Evolutionary conservation across 2,329 filamentous ascomycete genomes (phyloP), one percentile per base, ranked within the genome.

Genomic region (Beauveria australis): DNA sequence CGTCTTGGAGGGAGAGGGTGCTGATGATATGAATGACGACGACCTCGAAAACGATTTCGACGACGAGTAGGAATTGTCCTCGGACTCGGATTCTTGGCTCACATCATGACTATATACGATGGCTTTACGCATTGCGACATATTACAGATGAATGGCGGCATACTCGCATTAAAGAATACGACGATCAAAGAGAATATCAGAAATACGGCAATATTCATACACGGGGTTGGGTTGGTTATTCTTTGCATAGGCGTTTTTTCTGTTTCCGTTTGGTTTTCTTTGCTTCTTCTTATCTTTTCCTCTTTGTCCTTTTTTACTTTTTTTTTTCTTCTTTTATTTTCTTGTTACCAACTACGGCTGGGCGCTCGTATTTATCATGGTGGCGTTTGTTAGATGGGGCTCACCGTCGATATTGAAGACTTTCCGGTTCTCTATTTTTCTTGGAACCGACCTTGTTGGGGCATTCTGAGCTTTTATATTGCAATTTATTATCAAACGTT

Each of bases 1-100:
- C 65, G 70, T 71, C 26, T 70, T 87, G 9, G 78, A 84, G 64
- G 70, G n/a, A n/a, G 59, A 51, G 2, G 53, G 53, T 33, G 59
- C 67, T 62, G 63, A 63, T 26, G 61, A 65, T n/a, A 62, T 65
- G 18, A 62, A 60, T 43, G 65, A 68, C 41, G 64, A 66, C 30
- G 63, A 24, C 24, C 33, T 58, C 6, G 19, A 49, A 1, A 41
- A 47, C 9, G 41, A 53, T 3, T 28, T 41, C 28, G 41, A 40
- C 41, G 41, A 47, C 24, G 56, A 59, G 1, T 59, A 59, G 56
- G n/a, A 33, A 2, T 33, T 5, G 9, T 4, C 18, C 8, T 58
- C 44, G 24, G 22, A 51, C 22, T 58, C 30, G 43, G 53, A 56
- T 14, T 37, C 43, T 24, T 56, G 41, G 43, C 43, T 26, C 18